Base-by-base conservation (phyloP, 164 flowering plant genomes). In the Magnolia officinalis region DNA sequence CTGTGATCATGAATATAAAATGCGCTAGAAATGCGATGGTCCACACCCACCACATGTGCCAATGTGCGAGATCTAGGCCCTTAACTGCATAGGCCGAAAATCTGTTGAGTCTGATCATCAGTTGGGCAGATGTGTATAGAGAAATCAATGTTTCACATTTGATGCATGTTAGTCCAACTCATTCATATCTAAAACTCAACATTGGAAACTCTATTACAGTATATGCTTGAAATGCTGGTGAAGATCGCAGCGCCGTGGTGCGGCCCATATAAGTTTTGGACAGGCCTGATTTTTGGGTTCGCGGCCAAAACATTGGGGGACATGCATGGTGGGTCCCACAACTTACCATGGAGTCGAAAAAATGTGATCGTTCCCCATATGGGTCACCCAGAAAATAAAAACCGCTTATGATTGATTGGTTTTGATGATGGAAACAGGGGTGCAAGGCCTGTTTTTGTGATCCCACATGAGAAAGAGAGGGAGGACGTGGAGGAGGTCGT, bases 391-490 rank as follows among this genome's bases (percentile, higher is more conserved):
- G 61, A 55, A 16, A 55, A 55, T 37, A 55, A 16, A 55, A 16
- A 55, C 61, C 2, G 16, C 10, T 29, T 11, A 4, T 66, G 31
- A 67, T 45, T 2, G 31, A 31, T 55, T 76, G 68, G 59, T 50
- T 67, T 50, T 5, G 21, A 26, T 63, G 14, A 31, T 78, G 74
- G 61, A 37, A 80, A 76, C 91, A 94, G 96, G 75, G 96, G 89
- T 80, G 61, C 86, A 6, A 90, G 59, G 80, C 94, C 95, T 24
- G 69, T 92, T n/a, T 95, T 91, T 75, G 95, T 95, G 51, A 92
- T 92, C 81, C 97, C 96, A 75, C 97, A 90, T 75, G 97, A 95
- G 83, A 91, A 87, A 81, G 90, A 81, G 80, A 82, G 98, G 70
- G 96, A 91, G 26, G 85, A 89, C 71, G 90, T 95, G 37, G 94